Conservation (phyloP, 768 basidiomycete genomes). For the Hypsizygus marmoreus region DNA sequence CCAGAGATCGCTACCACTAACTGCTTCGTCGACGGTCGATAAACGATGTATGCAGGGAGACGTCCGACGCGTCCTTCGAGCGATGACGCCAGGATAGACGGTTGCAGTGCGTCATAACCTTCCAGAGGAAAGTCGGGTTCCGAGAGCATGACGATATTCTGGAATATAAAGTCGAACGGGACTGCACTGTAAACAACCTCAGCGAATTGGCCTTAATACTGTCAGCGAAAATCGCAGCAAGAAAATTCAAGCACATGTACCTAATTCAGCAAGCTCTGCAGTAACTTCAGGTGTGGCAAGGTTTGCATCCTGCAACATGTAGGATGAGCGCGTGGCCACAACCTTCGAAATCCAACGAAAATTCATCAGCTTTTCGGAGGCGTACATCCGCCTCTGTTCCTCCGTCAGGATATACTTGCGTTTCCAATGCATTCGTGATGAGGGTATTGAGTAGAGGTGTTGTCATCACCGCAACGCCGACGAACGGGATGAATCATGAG, state of each 20-base stretch:
- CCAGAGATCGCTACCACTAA: conserved; percentile 56
- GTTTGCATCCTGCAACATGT: conserved; percentile 42
- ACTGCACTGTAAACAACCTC: conserved; percentile 50
- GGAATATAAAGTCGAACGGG: conserved; percentile 44
- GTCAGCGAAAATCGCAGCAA: too few relatives aligned
- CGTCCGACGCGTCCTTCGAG: conserved; percentile 45
- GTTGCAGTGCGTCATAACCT: conserved; percentile 41
- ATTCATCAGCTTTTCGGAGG: conserved; percentile 52
- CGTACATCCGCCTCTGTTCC: conserved; percentile 50
- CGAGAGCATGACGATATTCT: conserved; percentile 38
- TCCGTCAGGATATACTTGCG: conserved; percentile 30
- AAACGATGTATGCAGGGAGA: conserved; percentile 49
- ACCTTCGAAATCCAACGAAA: conserved; percentile 57
- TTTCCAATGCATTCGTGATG: conserved; percentile 2
- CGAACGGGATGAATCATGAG: too few relatives aligned
- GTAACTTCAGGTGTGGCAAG: conserved; percentile 38
- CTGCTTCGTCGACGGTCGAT: conserved; percentile 44
- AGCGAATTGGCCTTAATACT: conserved; percentile 55
- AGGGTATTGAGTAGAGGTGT: too few relatives aligned
- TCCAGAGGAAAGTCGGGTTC: conserved; percentile 52
- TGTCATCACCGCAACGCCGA: too few relatives aligned
- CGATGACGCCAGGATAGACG: conserved; percentile 33
- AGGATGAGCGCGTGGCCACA: conserved; percentile 45
- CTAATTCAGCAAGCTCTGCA: conserved; percentile 44
- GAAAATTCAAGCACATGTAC: conserved; percentile 24